Base-by-base conservation (phyloP, 2,329 filamentous ascomycete genomes). In the Stromatinia cepivora region DNA sequence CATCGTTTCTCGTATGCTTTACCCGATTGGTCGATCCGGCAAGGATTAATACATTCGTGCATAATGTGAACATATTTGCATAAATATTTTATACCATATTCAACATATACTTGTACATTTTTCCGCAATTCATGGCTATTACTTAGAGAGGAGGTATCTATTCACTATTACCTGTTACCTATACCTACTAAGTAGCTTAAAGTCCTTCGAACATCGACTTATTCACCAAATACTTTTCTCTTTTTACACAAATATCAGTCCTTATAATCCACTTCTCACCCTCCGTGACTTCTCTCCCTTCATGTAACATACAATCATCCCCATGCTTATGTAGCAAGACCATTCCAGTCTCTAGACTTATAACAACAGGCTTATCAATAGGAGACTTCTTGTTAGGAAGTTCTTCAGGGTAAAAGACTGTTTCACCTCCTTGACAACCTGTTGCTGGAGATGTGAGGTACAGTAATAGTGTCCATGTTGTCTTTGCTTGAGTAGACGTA, bases 181-280 rank as follows among this genome's bases (percentile, higher is more conserved):
- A 42, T 48, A 22, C 17, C 17, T 48, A 6, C 46, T n/a, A 48
- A 22, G 22, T 56, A 22, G 34, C 53, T 57, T n/a, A 25, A 15
- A 57, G 54, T 6, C 22, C 34, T 57, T 39, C 31, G 31, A 63
- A 63, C 13, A 10, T 52, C 3, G 46, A 52, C 46, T 39, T 57
- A 31, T 31, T 67, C 42, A 28, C 53, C 13, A 20, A 20, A 20
- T n/a, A 20, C 20, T 50, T 45, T 20, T 25, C 28, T 71, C 85
- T 82, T 72, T 80, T 84, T 20, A 93, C 84, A 76, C 90, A 92
- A 54, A 97, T 80, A 82, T 97, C 94, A 72, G 91, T 96, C 73
- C 93, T 84, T 70, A 97, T 86, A 70, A 97, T 89, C 93, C 93
- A 97, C 80, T 97, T 97, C 81, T 97, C 92, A 13, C 93, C 93